A percentile compares a stretch with the other conserved stretches of the same genome.
phyloP scores from a whole-genome alignment of 202 grass and related monocot genomes.

The Dendrocalamus latiflorus region DNA sequence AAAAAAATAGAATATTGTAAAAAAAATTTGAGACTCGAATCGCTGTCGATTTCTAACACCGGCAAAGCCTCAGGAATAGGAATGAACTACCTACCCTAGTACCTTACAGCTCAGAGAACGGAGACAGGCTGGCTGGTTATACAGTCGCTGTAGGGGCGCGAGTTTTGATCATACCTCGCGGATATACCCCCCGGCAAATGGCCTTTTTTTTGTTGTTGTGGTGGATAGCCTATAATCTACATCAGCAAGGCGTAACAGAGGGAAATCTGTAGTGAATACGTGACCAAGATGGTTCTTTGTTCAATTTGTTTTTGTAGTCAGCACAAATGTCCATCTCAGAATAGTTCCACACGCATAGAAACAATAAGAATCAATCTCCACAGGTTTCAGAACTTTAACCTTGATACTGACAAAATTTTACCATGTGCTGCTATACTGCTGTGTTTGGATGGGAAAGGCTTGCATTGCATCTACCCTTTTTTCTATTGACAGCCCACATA shows the following conservation, averaged over 20 bases:
- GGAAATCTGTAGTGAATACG: background rate
- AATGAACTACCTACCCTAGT: background rate
- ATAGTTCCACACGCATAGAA: constrained; percentile 14
- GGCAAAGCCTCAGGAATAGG: background rate
- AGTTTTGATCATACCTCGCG: background rate
- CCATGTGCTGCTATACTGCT: background rate
- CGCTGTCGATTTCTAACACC: constrained; percentile 35
- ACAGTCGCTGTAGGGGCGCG: background rate
- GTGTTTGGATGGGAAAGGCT: background rate
- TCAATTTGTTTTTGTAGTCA: constrained; percentile 18
- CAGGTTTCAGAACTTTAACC: background rate
- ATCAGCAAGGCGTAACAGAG: background rate
- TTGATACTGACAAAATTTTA: background rate
- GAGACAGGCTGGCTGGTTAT: background rate
- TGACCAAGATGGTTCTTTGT: constrained; percentile 7
- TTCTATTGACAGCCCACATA: background rate
- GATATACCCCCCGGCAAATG: background rate
- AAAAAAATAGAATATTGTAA: no score
- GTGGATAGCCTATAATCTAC: constrained; percentile 1
- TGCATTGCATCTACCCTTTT: background rate
- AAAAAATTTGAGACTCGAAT: constrained; percentile 63
- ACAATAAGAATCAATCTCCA: constrained; percentile 18
- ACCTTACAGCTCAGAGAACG: background rate
- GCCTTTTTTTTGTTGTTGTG: background rate
- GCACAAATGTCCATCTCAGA: constrained; percentile 31